Conservation (phyloP, 2,329 filamentous ascomycete species). For the Dactylellina leptospora region DNA sequence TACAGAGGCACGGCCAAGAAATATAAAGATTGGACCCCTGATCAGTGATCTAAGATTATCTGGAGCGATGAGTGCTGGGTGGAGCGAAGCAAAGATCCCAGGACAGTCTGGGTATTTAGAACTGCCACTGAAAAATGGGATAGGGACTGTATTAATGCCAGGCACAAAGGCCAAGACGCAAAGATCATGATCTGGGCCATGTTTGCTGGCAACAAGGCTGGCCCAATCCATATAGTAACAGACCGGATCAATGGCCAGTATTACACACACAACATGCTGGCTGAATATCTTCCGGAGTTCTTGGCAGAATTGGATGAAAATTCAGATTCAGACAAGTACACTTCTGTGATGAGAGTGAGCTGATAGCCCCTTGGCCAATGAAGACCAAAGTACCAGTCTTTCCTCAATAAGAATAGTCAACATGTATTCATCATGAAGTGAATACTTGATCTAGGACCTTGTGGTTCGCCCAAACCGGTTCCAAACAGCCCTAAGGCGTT, state of each 20-base stretch:
- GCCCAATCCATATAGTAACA: neutral
- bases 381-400: too few species aligned
- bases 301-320: neutral
- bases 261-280: neutral
- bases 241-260: neutral
- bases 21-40: neutral
- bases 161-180: neutral
- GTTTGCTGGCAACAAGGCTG: neutral
- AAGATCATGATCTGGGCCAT: neutral
- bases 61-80: constrained; percentile 10
- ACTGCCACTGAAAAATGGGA: neutral
- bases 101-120: constrained; percentile 3
- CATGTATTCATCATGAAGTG: too few species aligned
- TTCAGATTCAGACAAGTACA: too few species aligned
- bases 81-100: neutral
- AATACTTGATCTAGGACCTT: too few species aligned
- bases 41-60: neutral
- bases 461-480: too few species aligned
- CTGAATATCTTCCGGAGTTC: too few species aligned
- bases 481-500: too few species aligned
- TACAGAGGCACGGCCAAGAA: neutral
- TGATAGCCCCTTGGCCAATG: too few species aligned
- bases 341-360: too few species aligned
- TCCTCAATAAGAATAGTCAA: too few species aligned
- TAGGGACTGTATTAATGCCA: constrained; percentile 1